Base-by-base conservation (phyloP, 768 basidiomycete genomes). In the Holtermanniella nyarrowii region DNA sequence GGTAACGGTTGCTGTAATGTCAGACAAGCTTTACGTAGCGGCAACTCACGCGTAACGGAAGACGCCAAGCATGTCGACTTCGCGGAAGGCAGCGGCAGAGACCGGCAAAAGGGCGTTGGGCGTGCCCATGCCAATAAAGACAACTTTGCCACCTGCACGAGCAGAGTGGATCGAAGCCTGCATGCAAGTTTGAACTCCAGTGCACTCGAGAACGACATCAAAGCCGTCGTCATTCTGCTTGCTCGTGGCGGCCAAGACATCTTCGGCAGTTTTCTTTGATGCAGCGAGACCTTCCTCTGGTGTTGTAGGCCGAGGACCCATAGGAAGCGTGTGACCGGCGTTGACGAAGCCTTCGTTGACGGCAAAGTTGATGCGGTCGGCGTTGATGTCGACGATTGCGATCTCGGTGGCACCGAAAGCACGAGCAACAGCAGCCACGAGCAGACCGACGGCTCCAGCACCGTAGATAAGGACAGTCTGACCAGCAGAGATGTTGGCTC, bases 101-200 rank as follows among this genome's bases (percentile, higher is more conserved):
- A 90, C 77, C n/a, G 93, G 93, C 49, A 95, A 76, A 57, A 78
- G 76, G 51, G 84, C 80, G 61, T 83, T 84, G 53, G 83, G 80
- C 14, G 88, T 81, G 59, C 93, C 93, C 93, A 97, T 97, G 20
- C 93, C 93, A 58, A 97, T 81, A 62, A 89, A 85, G 78, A 88
- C 83, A 50, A 95, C 87, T 67, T 85, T 88, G 46, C 88, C 87
- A 46, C 90, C 91, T 16, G 85, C 76, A 47, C 78, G 76, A 14
- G 90, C 88, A 37, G 31, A 37, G 31, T 37, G 31, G 31, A 37
- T 37, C 31, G 31, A 37, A 7, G 31, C 83, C 68, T 93, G 88
- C 66, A 93, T 88, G 66, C 86, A 88, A 27, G 81, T 77, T 71
- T 93, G 89, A 1, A 88, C 88, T 56, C 91, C 91, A 12, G 89